Evolutionary conservation across 2,329 filamentous ascomycete genomes (phyloP).

Genomic region (Neonectria ditissima): DNA sequence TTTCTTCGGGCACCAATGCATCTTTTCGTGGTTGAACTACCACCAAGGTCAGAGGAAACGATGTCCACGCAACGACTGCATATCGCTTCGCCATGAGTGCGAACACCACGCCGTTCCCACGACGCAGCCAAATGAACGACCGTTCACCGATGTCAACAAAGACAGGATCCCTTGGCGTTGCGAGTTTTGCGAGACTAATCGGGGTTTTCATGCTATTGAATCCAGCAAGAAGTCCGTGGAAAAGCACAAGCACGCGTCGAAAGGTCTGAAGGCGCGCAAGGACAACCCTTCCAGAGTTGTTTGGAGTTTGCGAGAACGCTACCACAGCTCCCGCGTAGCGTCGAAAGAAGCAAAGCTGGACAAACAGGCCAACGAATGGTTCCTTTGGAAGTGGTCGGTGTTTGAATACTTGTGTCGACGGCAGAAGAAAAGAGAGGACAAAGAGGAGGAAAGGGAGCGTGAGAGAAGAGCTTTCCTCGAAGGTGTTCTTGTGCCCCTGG

Average conservation of each 20-base stretch:
- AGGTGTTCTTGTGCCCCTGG: background rate
- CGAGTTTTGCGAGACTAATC: conserved; percentile 32
- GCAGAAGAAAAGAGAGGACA: background rate
- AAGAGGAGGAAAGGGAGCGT: background rate
- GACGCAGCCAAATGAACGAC: background rate
- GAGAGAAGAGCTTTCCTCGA: background rate
- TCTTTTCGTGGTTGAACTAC: conserved; percentile 24
- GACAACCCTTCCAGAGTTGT: background rate
- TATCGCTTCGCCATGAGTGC: conserved; percentile 36
- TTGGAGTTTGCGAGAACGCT: background rate
- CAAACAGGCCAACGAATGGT: background rate
- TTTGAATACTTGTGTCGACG: background rate
- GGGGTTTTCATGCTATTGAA: conserved; percentile 2
- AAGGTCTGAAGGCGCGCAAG: too few species aligned
- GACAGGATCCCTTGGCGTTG: conserved; percentile 31
- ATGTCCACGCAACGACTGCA: conserved; percentile 17
- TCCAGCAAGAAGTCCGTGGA: background rate
- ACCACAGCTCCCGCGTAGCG: background rate
- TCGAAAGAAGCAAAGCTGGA: background rate
- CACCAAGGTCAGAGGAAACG: background rate
- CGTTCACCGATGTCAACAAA: background rate
- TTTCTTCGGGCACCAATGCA: conserved; percentile 39
- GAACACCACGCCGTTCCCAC: conserved; percentile 12
- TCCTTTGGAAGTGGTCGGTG: background rate
- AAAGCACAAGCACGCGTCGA: background rate